Conservation (phyloP, 257 asterid species). For the Solanum tacnaense region DNA sequence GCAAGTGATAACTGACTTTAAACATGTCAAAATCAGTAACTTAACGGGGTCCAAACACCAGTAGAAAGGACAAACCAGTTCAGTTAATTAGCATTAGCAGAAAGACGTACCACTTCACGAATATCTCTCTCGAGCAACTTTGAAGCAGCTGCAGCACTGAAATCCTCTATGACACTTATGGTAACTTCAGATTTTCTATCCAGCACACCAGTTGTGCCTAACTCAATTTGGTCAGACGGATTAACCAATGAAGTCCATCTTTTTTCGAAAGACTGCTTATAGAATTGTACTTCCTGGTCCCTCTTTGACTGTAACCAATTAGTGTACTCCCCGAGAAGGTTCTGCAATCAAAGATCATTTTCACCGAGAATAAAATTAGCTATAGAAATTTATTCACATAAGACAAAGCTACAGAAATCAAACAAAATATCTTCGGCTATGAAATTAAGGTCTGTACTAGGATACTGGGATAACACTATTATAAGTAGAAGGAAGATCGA, state of each 20-base stretch:
- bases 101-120: constrained; percentile 68
- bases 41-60: not conserved
- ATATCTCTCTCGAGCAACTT: constrained; percentile 91
- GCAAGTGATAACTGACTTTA: not conserved
- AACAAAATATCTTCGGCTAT: not conserved
- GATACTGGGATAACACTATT: not conserved
- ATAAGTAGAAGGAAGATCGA: not conserved
- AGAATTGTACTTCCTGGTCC: constrained; percentile 49
- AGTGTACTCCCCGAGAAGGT: constrained; percentile 61
- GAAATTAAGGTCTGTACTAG: not conserved
- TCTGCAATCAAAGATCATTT: constrained; percentile 21
- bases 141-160: constrained; percentile 84
- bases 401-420: not conserved
- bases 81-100: not conserved
- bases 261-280: constrained; percentile 57
- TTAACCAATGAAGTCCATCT: constrained; percentile 56
- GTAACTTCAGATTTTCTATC: constrained; percentile 43
- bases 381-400: not conserved
- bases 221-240: constrained; percentile 30
- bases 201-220: constrained; percentile 39
- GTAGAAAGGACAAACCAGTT: not conserved
- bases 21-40: not conserved
- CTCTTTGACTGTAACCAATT: constrained; percentile 71
- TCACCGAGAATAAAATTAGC: not conserved
- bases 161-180: constrained; percentile 46